Conservation (phyloP, 768 basidiomycete genomes). For the Lyophyllum decastes region DNA sequence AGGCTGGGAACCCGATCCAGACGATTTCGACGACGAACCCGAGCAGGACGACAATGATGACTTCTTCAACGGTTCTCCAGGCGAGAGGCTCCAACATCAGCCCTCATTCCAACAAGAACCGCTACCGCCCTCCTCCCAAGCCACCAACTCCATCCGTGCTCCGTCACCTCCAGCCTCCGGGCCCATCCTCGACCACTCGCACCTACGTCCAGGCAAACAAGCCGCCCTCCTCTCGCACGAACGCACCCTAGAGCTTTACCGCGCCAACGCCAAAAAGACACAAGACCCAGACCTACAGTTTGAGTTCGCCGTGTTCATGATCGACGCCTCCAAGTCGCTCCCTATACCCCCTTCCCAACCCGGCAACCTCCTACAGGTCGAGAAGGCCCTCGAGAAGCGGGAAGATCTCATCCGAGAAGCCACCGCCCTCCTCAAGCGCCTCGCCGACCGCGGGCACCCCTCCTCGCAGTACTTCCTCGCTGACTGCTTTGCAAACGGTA, state of each 20-base stretch:
- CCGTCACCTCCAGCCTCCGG: slow-evolving; percentile 67
- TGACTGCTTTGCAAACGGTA: slow-evolving; percentile 98
- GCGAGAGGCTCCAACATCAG: slow-evolving; percentile 8
- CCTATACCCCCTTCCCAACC: slow-evolving; percentile 71
- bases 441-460: slow-evolving; percentile 93
- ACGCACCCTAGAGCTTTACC: slow-evolving; percentile 95
- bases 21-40: slow-evolving; percentile 17
- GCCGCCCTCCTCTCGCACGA: slow-evolving; percentile 94
- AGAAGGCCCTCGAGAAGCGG: slow-evolving; percentile 76
- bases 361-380: slow-evolving; percentile 78
- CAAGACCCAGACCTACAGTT: slow-evolving; percentile 97
- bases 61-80: slow-evolving; percentile 22
- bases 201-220: slow-evolving; percentile 89
- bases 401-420: slow-evolving; percentile 92
- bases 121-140: slow-evolving; percentile 39
- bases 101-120: slow-evolving; percentile 12
- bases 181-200: slow-evolving; percentile 86
- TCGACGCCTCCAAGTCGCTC: slow-evolving; percentile 92
- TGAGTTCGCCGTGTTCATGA: slow-evolving; percentile 99
- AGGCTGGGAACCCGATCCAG: slow-evolving; percentile 16
- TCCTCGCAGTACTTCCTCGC: slow-evolving; percentile 97
- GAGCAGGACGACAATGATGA: slow-evolving; percentile 23
- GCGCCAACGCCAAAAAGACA: slow-evolving; percentile 97
- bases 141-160: slow-evolving; percentile 60
- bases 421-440: slow-evolving; percentile 79